phyloP scores from a whole-genome alignment of 1,284 basidiomycete genomes.

The Serendipita sp. region DNA sequence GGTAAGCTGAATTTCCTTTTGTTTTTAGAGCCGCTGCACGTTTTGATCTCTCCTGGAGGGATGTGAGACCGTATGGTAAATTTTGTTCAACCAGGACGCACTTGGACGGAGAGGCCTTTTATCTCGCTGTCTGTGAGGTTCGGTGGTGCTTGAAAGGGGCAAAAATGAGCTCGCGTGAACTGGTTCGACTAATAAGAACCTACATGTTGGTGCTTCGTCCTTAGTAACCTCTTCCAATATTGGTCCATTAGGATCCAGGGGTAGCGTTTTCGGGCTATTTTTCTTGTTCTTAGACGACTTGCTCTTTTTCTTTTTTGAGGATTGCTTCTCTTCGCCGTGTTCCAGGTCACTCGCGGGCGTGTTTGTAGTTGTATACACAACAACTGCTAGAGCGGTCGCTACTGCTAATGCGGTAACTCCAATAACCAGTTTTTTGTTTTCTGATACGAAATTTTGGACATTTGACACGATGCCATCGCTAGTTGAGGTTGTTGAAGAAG shows the following conservation, averaged over 20 bases:
- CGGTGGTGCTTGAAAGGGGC: constrained; percentile 22
- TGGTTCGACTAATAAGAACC: background rate
- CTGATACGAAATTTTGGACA: constrained; percentile 53
- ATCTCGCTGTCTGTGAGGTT: constrained; percentile 42
- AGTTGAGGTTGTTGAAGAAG: background rate
- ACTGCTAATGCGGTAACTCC: constrained; percentile 57
- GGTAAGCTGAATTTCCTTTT: constrained; percentile 83
- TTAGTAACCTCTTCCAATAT: constrained; percentile 50
- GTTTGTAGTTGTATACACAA: constrained; percentile 32
- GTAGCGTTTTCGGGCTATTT: constrained; percentile 18
- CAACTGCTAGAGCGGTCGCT: constrained; percentile 61
- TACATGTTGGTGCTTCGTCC: background rate
- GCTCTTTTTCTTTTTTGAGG: constrained; percentile 49
- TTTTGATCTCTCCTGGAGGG: constrained; percentile 51
- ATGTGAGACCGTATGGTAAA: background rate
- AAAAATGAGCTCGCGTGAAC: background rate
- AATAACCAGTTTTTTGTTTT: constrained; percentile 58
- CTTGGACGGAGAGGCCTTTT: constrained; percentile 19
- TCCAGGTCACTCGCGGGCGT: constrained; percentile 31
- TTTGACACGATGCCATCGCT: background rate
- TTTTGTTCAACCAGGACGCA: constrained; percentile 1
- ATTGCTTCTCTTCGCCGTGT: constrained; percentile 34
- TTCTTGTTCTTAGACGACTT: constrained; percentile 26
- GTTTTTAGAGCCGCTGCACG: constrained; percentile 74
- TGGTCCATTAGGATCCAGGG: constrained; percentile 41